Base-by-base conservation (phyloP, 2,329 filamentous ascomycete genomes). In the Colletotrichum sp. region DNA sequence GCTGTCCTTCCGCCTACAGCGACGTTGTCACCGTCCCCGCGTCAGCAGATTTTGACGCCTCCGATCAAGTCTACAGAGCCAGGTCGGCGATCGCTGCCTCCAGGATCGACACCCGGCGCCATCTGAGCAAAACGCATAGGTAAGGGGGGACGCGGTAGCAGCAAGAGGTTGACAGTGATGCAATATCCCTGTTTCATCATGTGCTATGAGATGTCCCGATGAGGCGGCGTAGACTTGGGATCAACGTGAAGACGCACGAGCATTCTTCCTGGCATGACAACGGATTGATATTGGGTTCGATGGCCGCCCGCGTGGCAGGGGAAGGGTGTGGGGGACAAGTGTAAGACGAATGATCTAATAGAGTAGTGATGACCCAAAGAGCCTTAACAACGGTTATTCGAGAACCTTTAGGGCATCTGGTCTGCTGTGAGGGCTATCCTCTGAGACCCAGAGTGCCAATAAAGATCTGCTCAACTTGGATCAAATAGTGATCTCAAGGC, bases 1-100 rank as follows among this genome's bases (percentile, higher is more conserved):
- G 84, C 88, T 1, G 86, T 92, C 29, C 82, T 93, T 4, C 91
- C 91, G 7, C 91, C 91, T 0, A 81, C 87, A 3, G 86, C 90
- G 54, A 85, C 89, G 2, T 80, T 93, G 62, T 88, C 90, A 12
- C 92, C 92, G 1, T 90, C 87, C 55, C 87, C 89, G 3, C 87
- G 86, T 16, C 85, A 88, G 70, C 88, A 89, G 76, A 90, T 91
- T 71, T 80, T 91, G 65, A 90, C 89, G 18, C 91, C 92, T 29
- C 92, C 91, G 3, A 85, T 90, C 76, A 92, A 93, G 83, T 84
- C 86, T 54, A 76, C 81, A 6, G 84, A 86, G 64, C 79, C 75
- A 34, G 18, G 64, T 24, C 73, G 73, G 29, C 64, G 69, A 27
- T 62, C 61, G 21, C 75, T 67, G 16, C 54, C 66, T 13, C 55